phyloP scores from a whole-genome alignment of 768 basidiomycete genomes.

The Mrakia blollopis region DNA sequence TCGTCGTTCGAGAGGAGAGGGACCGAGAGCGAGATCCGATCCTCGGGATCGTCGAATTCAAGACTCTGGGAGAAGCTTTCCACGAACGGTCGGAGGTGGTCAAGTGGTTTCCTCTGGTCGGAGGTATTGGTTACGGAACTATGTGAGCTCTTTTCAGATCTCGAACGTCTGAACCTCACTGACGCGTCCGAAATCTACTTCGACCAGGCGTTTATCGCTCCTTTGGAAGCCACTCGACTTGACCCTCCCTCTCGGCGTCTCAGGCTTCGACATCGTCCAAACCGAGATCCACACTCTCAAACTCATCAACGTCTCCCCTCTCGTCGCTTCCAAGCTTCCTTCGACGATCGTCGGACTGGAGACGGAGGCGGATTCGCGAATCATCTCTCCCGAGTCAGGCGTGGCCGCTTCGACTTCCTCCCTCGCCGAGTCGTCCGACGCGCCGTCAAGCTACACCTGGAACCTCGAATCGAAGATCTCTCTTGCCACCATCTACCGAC shows the following conservation, averaged over 20 bases:
- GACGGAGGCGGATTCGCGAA: conserved; percentile 39
- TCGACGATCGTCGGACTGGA: conserved; percentile 38
- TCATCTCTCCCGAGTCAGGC: conserved; percentile 23
- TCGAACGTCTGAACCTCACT: background rate
- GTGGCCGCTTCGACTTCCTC: conserved; percentile 2
- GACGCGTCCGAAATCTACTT: background rate
- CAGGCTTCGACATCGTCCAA: conserved; percentile 42
- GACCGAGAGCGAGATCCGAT: conserved; percentile 41
- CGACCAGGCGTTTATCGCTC: conserved; percentile 37
- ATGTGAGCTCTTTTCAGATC: background rate
- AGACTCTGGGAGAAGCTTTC: conserved; percentile 39
- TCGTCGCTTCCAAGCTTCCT: conserved; percentile 24
- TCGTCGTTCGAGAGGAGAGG: conserved; percentile 44
- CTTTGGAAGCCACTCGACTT: conserved; percentile 45
- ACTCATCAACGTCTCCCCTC: conserved; percentile 34
- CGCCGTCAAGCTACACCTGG: conserved; percentile 10
- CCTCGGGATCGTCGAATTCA: conserved; percentile 38
- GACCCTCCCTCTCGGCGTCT: conserved; percentile 38
- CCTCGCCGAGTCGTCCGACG: background rate
- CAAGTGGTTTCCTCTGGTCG: conserved; percentile 28
- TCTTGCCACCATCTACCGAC: conserved; percentile 43
- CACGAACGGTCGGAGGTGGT: conserved; percentile 39
- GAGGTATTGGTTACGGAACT: conserved; percentile 43
- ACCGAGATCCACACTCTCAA: conserved; percentile 36
- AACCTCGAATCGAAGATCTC: conserved; percentile 34